Evolutionary conservation across 257 asterid species (phyloP), one percentile per base, ranked within the genome.

Genomic region (Solanum verrucosum): DNA sequence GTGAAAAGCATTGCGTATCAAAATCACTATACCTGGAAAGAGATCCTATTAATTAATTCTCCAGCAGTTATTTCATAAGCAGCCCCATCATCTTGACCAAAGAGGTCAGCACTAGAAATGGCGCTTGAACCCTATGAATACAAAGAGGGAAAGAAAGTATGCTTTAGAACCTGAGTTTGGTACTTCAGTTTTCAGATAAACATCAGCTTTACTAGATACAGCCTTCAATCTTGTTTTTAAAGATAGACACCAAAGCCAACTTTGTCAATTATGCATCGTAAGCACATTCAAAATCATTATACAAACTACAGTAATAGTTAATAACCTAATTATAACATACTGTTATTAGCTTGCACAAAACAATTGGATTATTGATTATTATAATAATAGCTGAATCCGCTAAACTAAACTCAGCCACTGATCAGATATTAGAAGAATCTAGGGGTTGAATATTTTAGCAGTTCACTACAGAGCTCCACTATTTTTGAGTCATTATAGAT

Each of bases 41-140:
- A 97, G 81, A 97, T 89, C 89, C 98, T 95, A 84, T 93, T 94
- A 67, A 97, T 93, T 91, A 97, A 95, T 85, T 97, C 99, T 84
- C 95, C 91, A 10, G 99, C 98, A 16, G 95, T 38, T 40, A 95
- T 16, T 85, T 97, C 99, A 83, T 92, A 52, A 83, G 94, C 78
- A 21, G 90, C 71, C 84, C 89, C 70, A 2, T 93, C 83, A 77
- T 88, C 91, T 72, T 88, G 88, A 16, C 99, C 99, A 89, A 95
- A 97, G 73, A 96, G 95, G 91, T 97, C 99, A 56, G 99, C 98
- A 90, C 99, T 97, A 40, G 99, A 97, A 85, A 97, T 97, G 70
- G 99, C 91, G 7, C 95, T 92, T 44, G 99, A 97, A 42, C 98
- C 98, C 99, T 97, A 75, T 89, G 83, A 87, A 90, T 72, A 83